Evolutionary conservation across 2,329 filamentous ascomycete genomes (phyloP), one percentile per base, ranked within the genome.

Genomic region (Epichloe coenophiala): DNA sequence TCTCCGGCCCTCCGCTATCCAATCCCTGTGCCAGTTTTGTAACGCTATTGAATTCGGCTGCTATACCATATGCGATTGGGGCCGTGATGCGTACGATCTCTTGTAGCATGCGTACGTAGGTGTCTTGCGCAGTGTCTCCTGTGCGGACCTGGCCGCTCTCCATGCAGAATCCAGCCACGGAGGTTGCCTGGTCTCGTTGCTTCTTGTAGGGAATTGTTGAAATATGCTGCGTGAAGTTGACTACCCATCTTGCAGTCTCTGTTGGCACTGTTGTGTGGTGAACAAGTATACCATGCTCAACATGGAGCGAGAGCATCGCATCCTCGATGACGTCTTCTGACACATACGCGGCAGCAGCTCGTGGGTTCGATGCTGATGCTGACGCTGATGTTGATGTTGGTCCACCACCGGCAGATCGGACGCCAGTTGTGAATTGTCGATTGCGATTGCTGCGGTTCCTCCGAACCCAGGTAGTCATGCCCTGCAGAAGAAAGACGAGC

Each of bases 201-300:
- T 70, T 76, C 55, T 79, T 78, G 64, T 90, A 90, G 0, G 85
- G 86, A 21, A 85, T 80, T 1, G 82, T 86, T 7, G 84, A 85
- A 46, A 91, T 81, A 61, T 91, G 83, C 59, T 89, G 83, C 0
- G 87, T 91, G 59, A 90, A 88, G 36, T 77, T 72, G 33, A 75
- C 70, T 33, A 90, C 80, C 83, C 85, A 88, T 57, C 83, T 76
- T 2, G 84, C 83, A 1, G 84, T 86, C 59, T 88, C 83, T 0
- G 77, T 61, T 0, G 75, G 59, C 2, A 69, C 65, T 13, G 64
- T 66, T 1, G 83, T 86, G 62, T 91, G 84, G 61, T 89, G 84
- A 43, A 90, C 80, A 4, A 87, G 68, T 21, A 77, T 77, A 5
- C 71, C 69, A 63, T 90, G 81, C 23, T 76, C 64, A 5, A 90